These are phyloP conservation scores for Diversispora epigaea DNA, from an alignment of 192 early-diverging fungal genomes.

Conservation along the genomic window DNA sequence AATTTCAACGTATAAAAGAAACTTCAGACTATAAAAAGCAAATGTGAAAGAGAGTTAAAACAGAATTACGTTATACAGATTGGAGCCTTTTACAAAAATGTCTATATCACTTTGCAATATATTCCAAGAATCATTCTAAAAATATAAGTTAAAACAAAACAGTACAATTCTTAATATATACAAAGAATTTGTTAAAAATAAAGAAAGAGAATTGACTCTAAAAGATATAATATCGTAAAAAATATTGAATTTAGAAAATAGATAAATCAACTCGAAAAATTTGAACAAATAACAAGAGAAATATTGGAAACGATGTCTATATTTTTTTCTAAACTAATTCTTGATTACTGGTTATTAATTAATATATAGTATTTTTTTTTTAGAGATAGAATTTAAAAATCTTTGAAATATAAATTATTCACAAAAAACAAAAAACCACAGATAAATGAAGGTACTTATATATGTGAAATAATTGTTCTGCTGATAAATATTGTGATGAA, in stretches of 20 bases:
- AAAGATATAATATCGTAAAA: background rate
- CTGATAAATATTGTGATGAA: constrained; percentile 26
- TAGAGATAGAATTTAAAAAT: constrained; percentile 2
- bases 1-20: constrained; percentile 6
- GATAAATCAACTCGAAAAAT: constrained; percentile 10
- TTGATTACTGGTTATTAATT: constrained; percentile 7
- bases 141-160: constrained; percentile 19
- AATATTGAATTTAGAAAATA: constrained; percentile 16
- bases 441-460: constrained; percentile 3
- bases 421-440: constrained; percentile 10
- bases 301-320: constrained; percentile 22
- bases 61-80: background rate
- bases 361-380: constrained; percentile 3
- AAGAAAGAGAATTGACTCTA: background rate
- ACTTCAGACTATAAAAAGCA: constrained; percentile 11
- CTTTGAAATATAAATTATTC: constrained; percentile 15
- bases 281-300: constrained; percentile 12
- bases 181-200: background rate
- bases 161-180: background rate
- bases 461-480: constrained; percentile 21
- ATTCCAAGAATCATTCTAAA: constrained; percentile 19
- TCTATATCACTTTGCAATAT: constrained; percentile 5
- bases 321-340: constrained; percentile 2
- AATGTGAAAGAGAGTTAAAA: constrained; percentile 13
- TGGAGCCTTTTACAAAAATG: constrained; percentile 10